Evolutionary conservation across 768 basidiomycete species (phyloP).

Genomic region (Tricholoma bakamatsutake): DNA sequence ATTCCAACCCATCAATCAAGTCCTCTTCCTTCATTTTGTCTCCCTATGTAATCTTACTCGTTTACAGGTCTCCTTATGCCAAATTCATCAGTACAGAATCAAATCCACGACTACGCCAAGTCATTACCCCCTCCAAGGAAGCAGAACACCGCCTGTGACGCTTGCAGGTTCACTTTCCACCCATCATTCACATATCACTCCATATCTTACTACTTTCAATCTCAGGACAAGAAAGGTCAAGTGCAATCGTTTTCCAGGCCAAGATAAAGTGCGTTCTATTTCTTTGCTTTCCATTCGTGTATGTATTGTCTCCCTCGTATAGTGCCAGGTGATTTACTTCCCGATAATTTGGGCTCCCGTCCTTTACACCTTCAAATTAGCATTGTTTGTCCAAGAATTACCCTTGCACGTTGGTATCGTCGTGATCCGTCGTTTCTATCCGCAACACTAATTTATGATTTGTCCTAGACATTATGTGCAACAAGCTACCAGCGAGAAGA

Average conservation of each 20-base stretch:
- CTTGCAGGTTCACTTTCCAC: conserved; percentile 58
- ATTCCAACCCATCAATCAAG: conserved; percentile 28
- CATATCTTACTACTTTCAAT: conserved; percentile 11
- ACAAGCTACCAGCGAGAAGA: conserved; percentile 82
- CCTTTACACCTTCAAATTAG: conserved; percentile 48
- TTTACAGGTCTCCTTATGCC: conserved; percentile 54
- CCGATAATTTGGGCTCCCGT: conserved; percentile 37
- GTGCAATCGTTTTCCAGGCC: conserved; percentile 75
- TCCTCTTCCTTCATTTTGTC: conserved; percentile 16
- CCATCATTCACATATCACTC: not conserved
- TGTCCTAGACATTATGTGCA: conserved; percentile 66
- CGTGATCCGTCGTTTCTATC: not conserved
- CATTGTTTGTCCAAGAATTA: conserved; percentile 86
- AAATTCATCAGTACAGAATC: conserved; percentile 66
- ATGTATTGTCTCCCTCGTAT: not conserved
- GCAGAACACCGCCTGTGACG: conserved; percentile 92
- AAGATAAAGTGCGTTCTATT: conserved; percentile 62
- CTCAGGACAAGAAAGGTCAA: conserved; percentile 81
- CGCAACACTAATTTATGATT: conserved; percentile 7
- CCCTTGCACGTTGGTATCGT: conserved; percentile 76
- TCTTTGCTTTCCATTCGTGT: not conserved
- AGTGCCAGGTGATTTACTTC: conserved; percentile 56
- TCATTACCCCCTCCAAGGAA: conserved; percentile 80
- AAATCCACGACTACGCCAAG: conserved; percentile 78
- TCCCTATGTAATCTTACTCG: conserved; percentile 6